Percentiles rank a stretch among this genome's conserved stretches.
These are phyloP conservation scores for Coemansia umbellata DNA, from an alignment of 192 early-diverging fungal genomes.

Conservation along the genomic window DNA sequence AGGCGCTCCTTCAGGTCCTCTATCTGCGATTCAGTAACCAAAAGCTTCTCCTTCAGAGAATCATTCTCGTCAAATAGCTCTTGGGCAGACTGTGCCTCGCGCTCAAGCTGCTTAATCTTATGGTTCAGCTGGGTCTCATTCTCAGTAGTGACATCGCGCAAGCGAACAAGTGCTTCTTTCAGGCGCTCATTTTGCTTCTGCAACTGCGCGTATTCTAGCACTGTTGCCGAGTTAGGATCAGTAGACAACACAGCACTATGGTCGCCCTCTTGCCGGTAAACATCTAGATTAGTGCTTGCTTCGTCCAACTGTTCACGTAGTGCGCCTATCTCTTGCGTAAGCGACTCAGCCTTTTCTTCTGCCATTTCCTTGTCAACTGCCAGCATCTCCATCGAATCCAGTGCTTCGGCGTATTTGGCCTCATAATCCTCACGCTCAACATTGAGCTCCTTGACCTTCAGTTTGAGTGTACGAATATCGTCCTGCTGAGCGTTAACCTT, in stretches of 20 bases:
- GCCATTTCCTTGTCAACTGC: conserved; percentile 90
- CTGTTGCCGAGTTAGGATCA: not conserved
- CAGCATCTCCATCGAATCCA: conserved; percentile 80
- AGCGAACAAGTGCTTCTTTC: conserved; percentile 79
- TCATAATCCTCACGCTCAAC: conserved; percentile 67
- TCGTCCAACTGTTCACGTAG: conserved; percentile 82
- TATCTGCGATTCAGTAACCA: conserved; percentile 64
- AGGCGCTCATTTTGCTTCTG: conserved; percentile 82
- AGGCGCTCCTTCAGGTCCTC: conserved; percentile 80
- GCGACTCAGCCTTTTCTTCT: conserved; percentile 75
- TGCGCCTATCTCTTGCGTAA: conserved; percentile 66
- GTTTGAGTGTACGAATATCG: conserved; percentile 64
- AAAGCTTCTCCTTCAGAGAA: conserved; percentile 53
- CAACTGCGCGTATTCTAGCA: conserved; percentile 62
- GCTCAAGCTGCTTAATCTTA: conserved; percentile 66
- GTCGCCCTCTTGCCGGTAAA: conserved; percentile 17
- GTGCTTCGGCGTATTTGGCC: conserved; percentile 63
- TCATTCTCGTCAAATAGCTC: conserved; percentile 54
- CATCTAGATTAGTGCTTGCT: conserved; percentile 63
- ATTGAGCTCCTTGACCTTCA: conserved; percentile 53
- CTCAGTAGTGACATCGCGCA: conserved; percentile 75
- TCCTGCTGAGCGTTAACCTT: conserved; percentile 69
- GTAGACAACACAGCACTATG: not conserved
- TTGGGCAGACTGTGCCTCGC: conserved; percentile 57
- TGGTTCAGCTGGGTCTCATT: conserved; percentile 64